A percentile compares a stretch with the other conserved stretches of the same genome.
These are phyloP conservation scores for Cucumis hystrix DNA, from an alignment of 306 rosid species.

Conservation along the genomic window DNA sequence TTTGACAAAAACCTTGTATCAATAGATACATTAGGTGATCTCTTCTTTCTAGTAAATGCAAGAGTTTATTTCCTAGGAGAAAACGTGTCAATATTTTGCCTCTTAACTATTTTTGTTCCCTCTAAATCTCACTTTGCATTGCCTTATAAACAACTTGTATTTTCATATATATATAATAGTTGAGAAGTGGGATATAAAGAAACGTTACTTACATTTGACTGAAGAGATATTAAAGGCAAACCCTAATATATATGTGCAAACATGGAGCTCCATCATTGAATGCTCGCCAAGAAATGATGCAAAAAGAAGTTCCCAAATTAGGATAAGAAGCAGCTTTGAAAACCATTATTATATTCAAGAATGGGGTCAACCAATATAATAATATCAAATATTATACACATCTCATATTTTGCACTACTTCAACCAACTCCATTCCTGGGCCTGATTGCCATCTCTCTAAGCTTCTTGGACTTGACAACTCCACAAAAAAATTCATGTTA, in stretches of 20 bases:
- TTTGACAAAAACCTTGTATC: no score
- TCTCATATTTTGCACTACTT: conserved; percentile 8
- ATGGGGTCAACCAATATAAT: conserved; percentile 9
- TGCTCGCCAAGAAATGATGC: conserved; percentile 6
- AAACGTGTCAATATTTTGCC: no score
- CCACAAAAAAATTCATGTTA: conserved; percentile 8
- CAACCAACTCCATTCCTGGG: conserved; percentile 13
- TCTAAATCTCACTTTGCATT: no score
- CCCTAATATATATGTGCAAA: conserved; percentile 3
- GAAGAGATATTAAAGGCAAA: conserved; percentile 8
- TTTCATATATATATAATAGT: no score
- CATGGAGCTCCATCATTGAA: conserved; percentile 13
- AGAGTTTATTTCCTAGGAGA: no score
- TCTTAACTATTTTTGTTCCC: no score
- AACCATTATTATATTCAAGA: conserved; percentile 5
- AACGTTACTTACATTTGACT: not conserved
- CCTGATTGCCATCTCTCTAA: conserved; percentile 8
- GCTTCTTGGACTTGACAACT: conserved; percentile 12
- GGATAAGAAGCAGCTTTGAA: conserved; percentile 3
- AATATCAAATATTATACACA: conserved; percentile 14
- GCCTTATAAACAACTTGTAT: no score
- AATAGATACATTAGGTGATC: no score
- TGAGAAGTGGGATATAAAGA: not conserved
- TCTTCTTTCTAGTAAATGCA: no score
- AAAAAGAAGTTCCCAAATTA: no score